Evolutionary conservation across 345 rosid genomes (phyloP), one percentile per base, ranked within the genome.

Genomic region (Euphorbia tirucalli): DNA sequence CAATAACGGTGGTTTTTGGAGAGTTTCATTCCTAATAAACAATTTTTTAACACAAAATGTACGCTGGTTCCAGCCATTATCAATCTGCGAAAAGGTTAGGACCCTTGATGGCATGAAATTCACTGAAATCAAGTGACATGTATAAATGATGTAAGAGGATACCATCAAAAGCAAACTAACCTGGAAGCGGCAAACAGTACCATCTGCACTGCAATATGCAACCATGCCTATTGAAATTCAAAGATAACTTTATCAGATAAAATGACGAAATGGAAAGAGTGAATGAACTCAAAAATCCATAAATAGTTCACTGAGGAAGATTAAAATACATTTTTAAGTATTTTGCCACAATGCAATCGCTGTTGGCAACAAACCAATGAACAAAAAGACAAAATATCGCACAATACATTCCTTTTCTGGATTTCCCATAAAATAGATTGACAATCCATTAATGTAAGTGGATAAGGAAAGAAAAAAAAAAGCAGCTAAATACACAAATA

Each of bases 171-270:
- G 65, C 39, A 31, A 66, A 70, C 86, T 72, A 39, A 92, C 97
- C 95, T 88, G 87, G 79, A 90, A 90, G 72, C 72, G 83, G 73
- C 68, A 60, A 72, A 83, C 84, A 11, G 85, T 83, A 52, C 99
- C 99, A 83, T 92, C 96, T 69, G 87, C 91, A 73, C 90, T 66
- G 73, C 97, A 83, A 74, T 92, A 95, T 46, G 97, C 97, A 71
- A 85, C 97, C 85, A 89, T 78, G 69, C 98, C 97, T 90, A 81
- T 49, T 16, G 37, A 71, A 46, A 71, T 71, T 71, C 46, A 71
- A n/a, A 15, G 28, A 30, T 48, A 61, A 49, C 41, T 22, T 61
- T 28, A 35, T 37, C 18, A 61, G 46, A 31, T 71, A 32, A 13
- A 46, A 61, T n/a, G 48, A 21, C 13, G n/a, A 32, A 37, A 2